phyloP scores from a whole-genome alignment of 176 grass and related monocot species.

The Pontederia paniculata region DNA sequence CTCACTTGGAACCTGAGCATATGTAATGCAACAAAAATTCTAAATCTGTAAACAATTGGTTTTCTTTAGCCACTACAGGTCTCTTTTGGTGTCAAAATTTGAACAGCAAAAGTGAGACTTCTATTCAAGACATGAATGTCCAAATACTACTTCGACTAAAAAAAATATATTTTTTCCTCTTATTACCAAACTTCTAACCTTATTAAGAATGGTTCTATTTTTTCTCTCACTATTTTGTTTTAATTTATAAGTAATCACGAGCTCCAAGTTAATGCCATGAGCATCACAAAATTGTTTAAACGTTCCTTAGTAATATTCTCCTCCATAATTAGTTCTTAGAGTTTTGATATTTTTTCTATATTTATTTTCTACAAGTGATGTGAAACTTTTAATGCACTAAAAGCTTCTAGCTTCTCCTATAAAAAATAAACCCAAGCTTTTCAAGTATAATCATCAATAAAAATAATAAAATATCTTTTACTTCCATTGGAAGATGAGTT shows the following conservation, averaged over 20 bases:
- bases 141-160: no score
- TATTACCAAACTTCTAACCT: no score
- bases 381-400: neutral
- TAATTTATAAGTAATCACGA: neutral
- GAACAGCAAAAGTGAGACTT: no score
- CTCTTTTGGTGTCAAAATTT: no score
- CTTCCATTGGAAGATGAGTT: neutral
- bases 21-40: no score
- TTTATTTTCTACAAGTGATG: neutral
- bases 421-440: neutral
- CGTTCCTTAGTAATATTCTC: neutral
- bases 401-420: neutral
- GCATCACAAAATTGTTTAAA: no score
- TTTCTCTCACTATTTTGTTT: neutral
- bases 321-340: neutral
- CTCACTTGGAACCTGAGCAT: no score
- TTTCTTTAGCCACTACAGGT: no score
- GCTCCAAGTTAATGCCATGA: neutral
- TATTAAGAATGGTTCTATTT: no score
- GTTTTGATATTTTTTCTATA: neutral
- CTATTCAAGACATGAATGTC: no score
- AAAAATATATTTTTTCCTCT: no score
- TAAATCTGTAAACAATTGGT: no score
- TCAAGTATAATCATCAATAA: neutral
- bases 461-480: neutral